These are phyloP conservation scores for Chlorella sp. DNA, from an alignment of 139 green algal genomes.

Conservation along the genomic window DNA sequence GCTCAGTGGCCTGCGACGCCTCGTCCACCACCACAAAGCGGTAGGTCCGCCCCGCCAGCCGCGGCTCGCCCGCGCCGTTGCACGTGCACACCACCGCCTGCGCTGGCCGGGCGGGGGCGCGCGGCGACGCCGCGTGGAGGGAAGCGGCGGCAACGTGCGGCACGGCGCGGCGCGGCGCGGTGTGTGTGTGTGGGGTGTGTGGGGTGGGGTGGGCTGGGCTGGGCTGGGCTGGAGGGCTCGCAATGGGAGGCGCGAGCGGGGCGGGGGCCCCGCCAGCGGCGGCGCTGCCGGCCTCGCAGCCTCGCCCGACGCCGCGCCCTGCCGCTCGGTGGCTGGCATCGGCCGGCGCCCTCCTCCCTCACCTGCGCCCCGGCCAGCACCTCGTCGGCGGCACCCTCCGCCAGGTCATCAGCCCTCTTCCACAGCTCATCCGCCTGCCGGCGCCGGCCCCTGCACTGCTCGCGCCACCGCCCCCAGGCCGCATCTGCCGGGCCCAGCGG, in stretches of 20 bases:
- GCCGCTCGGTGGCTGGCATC: too few relatives aligned
- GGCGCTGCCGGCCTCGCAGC: too few relatives aligned
- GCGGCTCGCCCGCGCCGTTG: conserved; percentile 56
- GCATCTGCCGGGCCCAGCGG: conserved; percentile 19
- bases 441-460: neutral
- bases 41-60: conserved; percentile 54
- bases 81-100: conserved; percentile 75
- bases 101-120: neutral
- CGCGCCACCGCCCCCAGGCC: neutral
- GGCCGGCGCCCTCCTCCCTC: conserved; percentile 23
- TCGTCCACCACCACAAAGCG: conserved; percentile 91
- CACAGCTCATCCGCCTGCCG: conserved; percentile 9
- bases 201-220: too few relatives aligned
- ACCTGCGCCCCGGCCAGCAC: conserved; percentile 54
- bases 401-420: conserved; percentile 28
- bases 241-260: too few relatives aligned
- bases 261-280: too few relatives aligned
- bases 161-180: too few relatives aligned
- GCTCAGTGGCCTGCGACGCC: conserved; percentile 91
- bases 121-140: neutral
- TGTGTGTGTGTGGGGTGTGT: too few relatives aligned
- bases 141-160: neutral
- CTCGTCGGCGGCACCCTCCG: conserved; percentile 29
- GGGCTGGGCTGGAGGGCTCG: too few relatives aligned
- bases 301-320: too few relatives aligned